Evolutionary conservation across 352 stramenopile species (phyloP).

Genomic region (Phytopythium delawarense): DNA sequence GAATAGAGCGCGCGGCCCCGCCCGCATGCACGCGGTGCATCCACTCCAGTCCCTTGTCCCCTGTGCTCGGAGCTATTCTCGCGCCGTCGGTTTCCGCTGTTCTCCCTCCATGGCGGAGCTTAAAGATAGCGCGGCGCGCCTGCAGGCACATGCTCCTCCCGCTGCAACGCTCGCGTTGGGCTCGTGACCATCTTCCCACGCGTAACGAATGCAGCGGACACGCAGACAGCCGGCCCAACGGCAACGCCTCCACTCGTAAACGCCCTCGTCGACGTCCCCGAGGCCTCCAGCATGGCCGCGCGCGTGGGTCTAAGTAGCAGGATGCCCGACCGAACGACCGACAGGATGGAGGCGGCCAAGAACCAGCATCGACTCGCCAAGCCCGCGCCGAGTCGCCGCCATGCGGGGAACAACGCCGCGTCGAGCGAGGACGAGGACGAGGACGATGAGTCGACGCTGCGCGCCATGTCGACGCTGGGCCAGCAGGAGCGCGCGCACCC

Average conservation of each 20-base stretch:
- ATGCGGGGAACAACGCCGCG: not conserved
- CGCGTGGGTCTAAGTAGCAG: not conserved
- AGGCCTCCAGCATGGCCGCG: not conserved
- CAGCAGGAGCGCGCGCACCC: slow-evolving; percentile 20
- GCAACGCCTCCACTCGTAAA: not conserved
- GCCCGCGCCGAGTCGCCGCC: not conserved
- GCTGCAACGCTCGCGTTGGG: too few species aligned
- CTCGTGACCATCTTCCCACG: too few species aligned
- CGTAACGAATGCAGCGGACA: too few species aligned
- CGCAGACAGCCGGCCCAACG: too few species aligned
- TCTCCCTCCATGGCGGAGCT: too few species aligned
- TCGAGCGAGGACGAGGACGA: slow-evolving; percentile 11
- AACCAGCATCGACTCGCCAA: not conserved
- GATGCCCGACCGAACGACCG: not conserved
- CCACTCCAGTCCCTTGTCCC: not conserved
- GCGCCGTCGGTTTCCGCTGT: not conserved
- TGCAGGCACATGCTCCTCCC: too few species aligned
- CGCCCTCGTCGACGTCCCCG: not conserved
- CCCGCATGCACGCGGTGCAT: slow-evolving; percentile 2
- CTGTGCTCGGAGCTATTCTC: not conserved
- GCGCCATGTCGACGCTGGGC: slow-evolving; percentile 20
- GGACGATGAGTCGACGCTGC: slow-evolving; percentile 14
- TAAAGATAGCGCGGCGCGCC: too few species aligned
- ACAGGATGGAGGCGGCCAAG: not conserved
- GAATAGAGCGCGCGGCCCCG: not conserved